phyloP scores from a whole-genome alignment of 2,329 filamentous ascomycete genomes.

The Thielaviopsis ethacetica region DNA sequence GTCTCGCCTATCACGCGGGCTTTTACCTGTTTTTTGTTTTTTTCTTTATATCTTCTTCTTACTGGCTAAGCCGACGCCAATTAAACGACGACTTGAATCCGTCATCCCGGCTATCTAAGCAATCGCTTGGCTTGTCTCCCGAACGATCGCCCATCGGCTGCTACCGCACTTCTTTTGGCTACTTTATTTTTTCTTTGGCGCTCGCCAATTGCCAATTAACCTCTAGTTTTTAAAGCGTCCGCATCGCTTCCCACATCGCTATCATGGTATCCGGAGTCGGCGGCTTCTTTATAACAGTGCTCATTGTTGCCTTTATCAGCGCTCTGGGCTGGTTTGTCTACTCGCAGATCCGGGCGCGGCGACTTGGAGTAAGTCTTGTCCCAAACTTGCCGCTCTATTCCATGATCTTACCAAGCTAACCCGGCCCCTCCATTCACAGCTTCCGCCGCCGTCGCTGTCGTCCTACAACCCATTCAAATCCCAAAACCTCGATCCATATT shows the following conservation, averaged over 20 bases:
- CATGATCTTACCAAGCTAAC: not conserved
- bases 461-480: constrained; percentile 58
- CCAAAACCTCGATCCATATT: constrained; percentile 29
- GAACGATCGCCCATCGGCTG: too few relatives aligned
- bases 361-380: constrained; percentile 44
- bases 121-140: too few relatives aligned
- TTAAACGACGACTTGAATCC: too few relatives aligned
- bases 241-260: not conserved
- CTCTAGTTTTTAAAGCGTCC: not conserved
- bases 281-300: constrained; percentile 56
- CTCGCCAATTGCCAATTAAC: not conserved
- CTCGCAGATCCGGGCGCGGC: constrained; percentile 54
- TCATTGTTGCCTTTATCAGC: constrained; percentile 41
- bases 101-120: too few relatives aligned
- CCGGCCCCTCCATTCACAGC: constrained; percentile 22
- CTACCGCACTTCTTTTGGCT: too few relatives aligned
- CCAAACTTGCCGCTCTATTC: not conserved
- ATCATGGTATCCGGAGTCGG: constrained; percentile 21
- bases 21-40: too few relatives aligned
- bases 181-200: too few relatives aligned
- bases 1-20: too few relatives aligned
- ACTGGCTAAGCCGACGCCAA: too few relatives aligned
- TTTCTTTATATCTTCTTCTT: too few relatives aligned
- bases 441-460: constrained; percentile 50
- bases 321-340: constrained; percentile 53